Evolutionary conservation across 495 filamentous ascomycete species (phyloP), one percentile per base, ranked within the genome.

Genomic region (Aspergillus panamensis): DNA sequence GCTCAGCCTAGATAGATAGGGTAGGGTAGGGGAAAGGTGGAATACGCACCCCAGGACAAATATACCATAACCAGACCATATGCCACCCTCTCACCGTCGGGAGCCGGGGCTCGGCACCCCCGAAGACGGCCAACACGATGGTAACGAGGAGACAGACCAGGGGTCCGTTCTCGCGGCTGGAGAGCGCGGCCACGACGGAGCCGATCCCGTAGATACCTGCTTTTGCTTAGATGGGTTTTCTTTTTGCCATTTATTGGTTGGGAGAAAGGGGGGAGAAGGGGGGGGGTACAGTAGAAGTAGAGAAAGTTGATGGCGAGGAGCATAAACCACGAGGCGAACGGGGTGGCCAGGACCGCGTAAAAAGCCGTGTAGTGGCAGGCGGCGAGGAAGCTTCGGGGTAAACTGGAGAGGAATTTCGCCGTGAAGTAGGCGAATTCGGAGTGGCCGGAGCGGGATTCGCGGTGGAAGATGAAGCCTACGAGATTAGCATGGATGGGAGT

Each of bases 371-470:
- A 51, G 29, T 51, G 48, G 4, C 30, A 20, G 0, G 58, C 37
- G 8, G 58, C 39, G 14, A 83, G 62, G 0, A 74, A 57, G 67
- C 83, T 81, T 7, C 82, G 66, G 0, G 75, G 73, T 1, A 80
- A 12, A 0, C 76, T 77, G 0, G 74, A 70, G 0, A 84, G 9
- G 17, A 78, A 70, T 63, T 84, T 86, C n/a, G 79, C 82, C 1
- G 82, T 32, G 66, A 80, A 86, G 57, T 84, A 84, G 0, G 82
- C 80, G 33, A 73, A 63, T 12, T 74, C 60, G 49, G 78, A 82
- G 60, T 86, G 81, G 0, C 82, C 80, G 1, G 77, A 70, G 35
- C 75, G 73, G 0, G 75, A 67, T 64, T 84, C 81, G 1, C 79
- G 77, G 19, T 31, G 30, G 30, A 60, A 55, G 6, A 54, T 49